Evolutionary conservation across 2,329 filamentous ascomycete species (phyloP).

Genomic region (Botrytis tulipae): DNA sequence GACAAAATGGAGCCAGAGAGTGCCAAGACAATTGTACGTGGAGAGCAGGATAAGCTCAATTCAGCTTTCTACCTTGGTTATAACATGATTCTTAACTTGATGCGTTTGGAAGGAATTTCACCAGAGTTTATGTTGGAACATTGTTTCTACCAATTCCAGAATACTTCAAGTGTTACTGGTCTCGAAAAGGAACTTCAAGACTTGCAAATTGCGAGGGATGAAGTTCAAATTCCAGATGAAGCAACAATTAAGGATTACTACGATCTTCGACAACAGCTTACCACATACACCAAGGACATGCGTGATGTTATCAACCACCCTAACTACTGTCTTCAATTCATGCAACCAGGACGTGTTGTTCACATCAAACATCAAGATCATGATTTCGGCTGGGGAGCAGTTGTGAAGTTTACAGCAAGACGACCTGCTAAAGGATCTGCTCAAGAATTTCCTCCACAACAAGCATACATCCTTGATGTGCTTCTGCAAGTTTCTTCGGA

Average conservation of each 20-base stretch:
- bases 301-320: constrained; percentile 88
- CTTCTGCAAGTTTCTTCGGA: constrained; percentile 62
- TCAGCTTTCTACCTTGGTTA: constrained; percentile 97
- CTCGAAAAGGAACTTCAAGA: constrained; percentile 81
- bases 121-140: constrained; percentile 98
- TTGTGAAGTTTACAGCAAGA: constrained; percentile 70
- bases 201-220: constrained; percentile 71
- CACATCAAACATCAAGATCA: constrained; percentile 75
- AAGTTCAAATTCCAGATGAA: constrained; percentile 80
- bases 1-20: constrained; percentile 91
- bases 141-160: constrained; percentile 98
- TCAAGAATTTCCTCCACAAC: constrained; percentile 68
- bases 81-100: constrained; percentile 97
- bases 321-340: constrained; percentile 76
- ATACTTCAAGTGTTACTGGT: constrained; percentile 78
- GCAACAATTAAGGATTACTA: constrained; percentile 91
- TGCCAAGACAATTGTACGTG: constrained; percentile 94
- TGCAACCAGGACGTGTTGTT: constrained; percentile 85
- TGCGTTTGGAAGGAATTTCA: constrained; percentile 98
- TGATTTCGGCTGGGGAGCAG: constrained; percentile 93
- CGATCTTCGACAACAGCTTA: constrained; percentile 79
- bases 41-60: constrained; percentile 94
- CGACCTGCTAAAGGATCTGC: constrained; percentile 63
- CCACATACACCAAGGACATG: constrained; percentile 84
- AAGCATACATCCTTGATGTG: constrained; percentile 81